These are phyloP conservation scores for Naganishia onofrii DNA, from an alignment of 768 basidiomycete species.

Conservation along the genomic window DNA sequence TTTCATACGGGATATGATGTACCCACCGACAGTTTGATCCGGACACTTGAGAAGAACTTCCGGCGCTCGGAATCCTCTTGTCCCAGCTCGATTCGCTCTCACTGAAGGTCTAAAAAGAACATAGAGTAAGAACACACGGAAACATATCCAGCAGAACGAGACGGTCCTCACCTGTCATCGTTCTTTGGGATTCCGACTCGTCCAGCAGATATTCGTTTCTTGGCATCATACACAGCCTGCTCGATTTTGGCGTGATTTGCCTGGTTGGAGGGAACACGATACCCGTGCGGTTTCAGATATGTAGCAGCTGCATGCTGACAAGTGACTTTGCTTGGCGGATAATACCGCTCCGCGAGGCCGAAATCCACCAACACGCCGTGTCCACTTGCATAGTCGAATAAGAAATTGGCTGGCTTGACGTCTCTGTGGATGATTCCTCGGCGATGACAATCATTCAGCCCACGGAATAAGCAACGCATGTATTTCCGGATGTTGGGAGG, in stretches of 20 bases:
- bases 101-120: slow-evolving; percentile 62
- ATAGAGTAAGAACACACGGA: background rate
- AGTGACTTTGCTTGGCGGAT: slow-evolving; percentile 40
- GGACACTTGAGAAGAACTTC: slow-evolving; percentile 93
- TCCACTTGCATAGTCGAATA: slow-evolving; percentile 80
- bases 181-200: slow-evolving; percentile 48
- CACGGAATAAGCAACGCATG: slow-evolving; percentile 85
- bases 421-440: slow-evolving; percentile 90
- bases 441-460: slow-evolving; percentile 79
- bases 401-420: slow-evolving; percentile 96
- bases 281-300: slow-evolving; percentile 67
- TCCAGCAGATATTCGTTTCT: slow-evolving; percentile 46
- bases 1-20: background rate
- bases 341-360: slow-evolving; percentile 72
- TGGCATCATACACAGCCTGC: slow-evolving; percentile 49
- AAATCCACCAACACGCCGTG: slow-evolving; percentile 89
- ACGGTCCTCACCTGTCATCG: slow-evolving; percentile 41
- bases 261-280: slow-evolving; percentile 51
- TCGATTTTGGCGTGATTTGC: slow-evolving; percentile 56
- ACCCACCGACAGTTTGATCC: slow-evolving; percentile 83
- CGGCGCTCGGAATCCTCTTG: slow-evolving; percentile 92
- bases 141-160: background rate
- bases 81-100: slow-evolving; percentile 94
- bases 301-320: slow-evolving; percentile 78
- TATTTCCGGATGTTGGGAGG: slow-evolving; percentile 77